Evolutionary conservation across 2,329 filamentous ascomycete genomes (phyloP).

Genomic region (Fusarium concolor): DNA sequence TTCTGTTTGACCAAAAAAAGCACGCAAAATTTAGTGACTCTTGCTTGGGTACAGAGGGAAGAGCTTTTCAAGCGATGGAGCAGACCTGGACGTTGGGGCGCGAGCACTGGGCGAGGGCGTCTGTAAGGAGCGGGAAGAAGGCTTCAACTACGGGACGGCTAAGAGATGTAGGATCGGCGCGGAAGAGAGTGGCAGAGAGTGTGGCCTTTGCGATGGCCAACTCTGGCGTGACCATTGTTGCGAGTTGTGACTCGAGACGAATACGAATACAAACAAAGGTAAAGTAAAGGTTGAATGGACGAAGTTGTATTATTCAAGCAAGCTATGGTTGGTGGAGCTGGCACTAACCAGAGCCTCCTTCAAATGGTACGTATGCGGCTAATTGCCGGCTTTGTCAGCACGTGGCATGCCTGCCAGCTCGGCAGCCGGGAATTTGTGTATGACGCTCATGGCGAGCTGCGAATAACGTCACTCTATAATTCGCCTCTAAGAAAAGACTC

Average conservation of each 20-base stretch:
- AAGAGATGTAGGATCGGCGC: slow-evolving; percentile 77
- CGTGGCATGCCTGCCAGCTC: slow-evolving; percentile 23
- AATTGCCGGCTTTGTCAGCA: slow-evolving; percentile 28
- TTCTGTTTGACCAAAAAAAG: slow-evolving; percentile 67
- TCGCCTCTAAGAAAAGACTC: background rate
- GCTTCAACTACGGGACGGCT: slow-evolving; percentile 75
- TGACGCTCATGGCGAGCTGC: slow-evolving; percentile 6
- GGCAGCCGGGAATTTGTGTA: background rate
- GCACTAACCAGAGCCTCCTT: slow-evolving; percentile 1
- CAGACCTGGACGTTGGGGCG: slow-evolving; percentile 90
- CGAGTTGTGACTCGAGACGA: background rate
- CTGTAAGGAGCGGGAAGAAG: slow-evolving; percentile 75
- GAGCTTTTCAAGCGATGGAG: slow-evolving; percentile 51
- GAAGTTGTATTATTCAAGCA: slow-evolving; percentile 20
- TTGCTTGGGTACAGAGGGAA: slow-evolving; percentile 43
- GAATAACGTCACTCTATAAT: slow-evolving; percentile 12
- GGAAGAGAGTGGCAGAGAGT: slow-evolving; percentile 79
- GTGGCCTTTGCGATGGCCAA: slow-evolving; percentile 83
- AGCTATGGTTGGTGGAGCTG: slow-evolving; percentile 33
- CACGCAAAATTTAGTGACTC: slow-evolving; percentile 46
- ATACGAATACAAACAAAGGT: slow-evolving; percentile 1
- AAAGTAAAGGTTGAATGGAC: slow-evolving; percentile 5
- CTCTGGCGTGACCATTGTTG: slow-evolving; percentile 73
- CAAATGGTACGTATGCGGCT: slow-evolving; percentile 15
- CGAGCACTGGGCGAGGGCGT: slow-evolving; percentile 77